Conservation (phyloP, 108 stramenopile species). For the Epithemia pelagica region DNA sequence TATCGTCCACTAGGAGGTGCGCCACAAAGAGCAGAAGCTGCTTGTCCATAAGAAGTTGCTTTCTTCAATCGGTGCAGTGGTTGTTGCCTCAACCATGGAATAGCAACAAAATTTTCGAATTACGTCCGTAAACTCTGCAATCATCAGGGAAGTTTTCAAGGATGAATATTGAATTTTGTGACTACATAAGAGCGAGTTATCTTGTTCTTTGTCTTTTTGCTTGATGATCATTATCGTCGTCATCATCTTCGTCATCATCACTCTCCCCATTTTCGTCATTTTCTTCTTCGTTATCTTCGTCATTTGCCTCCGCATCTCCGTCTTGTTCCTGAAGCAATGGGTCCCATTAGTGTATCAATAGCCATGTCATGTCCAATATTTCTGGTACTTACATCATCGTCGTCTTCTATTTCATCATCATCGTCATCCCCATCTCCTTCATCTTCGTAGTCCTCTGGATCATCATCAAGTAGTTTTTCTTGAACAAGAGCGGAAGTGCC, state of each 20-base stretch:
- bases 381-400: not conserved
- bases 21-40: no score
- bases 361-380: no score
- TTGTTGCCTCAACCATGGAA: no score
- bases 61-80: no score
- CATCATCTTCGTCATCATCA: not conserved
- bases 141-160: no score
- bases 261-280: not conserved
- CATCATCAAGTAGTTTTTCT: not conserved
- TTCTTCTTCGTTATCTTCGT: not conserved
- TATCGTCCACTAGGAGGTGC: no score
- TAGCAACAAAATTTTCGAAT: no score
- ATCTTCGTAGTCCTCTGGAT: not conserved
- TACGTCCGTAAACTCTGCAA: no score
- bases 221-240: not conserved
- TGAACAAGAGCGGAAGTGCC: not conserved
- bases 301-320: not conserved
- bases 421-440: not conserved
- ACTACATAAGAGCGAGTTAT: not conserved
- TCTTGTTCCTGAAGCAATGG: not conserved
- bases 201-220: not conserved
- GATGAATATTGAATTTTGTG: no score
- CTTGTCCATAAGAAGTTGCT: no score
- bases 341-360: no score
- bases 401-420: not conserved